Percentiles rank a stretch among this genome's conserved stretches.
Evolutionary conservation across 441 rosid genomes (phyloP).

Genomic region (Rhodomyrtus psidioides): DNA sequence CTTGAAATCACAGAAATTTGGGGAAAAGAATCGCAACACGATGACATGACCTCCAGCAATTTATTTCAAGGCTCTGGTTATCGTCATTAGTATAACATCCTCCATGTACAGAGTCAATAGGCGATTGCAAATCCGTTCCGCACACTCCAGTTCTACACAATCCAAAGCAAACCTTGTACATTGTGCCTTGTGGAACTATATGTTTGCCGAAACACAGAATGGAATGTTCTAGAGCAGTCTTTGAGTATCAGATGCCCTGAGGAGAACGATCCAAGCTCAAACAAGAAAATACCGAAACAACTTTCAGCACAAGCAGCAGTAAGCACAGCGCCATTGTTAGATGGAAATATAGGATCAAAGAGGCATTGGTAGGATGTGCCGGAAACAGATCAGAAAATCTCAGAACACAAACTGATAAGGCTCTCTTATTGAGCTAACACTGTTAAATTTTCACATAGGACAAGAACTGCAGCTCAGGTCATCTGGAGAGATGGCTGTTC

Average conservation of each 20-base stretch:
- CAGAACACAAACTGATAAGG: background rate
- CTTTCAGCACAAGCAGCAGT: background rate
- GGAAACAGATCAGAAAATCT: background rate
- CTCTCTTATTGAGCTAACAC: background rate
- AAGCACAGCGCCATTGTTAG: background rate
- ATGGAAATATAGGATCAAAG: background rate
- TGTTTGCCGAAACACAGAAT: background rate
- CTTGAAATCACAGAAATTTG: background rate
- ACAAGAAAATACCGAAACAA: background rate
- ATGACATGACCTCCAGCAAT: background rate
- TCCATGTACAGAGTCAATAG: background rate
- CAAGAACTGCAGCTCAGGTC: background rate
- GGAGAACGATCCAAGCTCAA: background rate
- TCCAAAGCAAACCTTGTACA: background rate
- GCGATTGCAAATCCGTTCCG: background rate
- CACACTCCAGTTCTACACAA: background rate
- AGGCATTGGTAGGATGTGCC: background rate
- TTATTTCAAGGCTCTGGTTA: background rate
- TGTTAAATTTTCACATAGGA: background rate
- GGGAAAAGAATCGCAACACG: background rate
- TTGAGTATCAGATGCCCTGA: background rate
- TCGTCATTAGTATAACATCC: background rate
- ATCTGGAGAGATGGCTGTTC: background rate
- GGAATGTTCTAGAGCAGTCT: background rate
- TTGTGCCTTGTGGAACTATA: background rate